Conservation (phyloP, 495 filamentous ascomycete genomes). For the Pyrenula massariospora region DNA sequence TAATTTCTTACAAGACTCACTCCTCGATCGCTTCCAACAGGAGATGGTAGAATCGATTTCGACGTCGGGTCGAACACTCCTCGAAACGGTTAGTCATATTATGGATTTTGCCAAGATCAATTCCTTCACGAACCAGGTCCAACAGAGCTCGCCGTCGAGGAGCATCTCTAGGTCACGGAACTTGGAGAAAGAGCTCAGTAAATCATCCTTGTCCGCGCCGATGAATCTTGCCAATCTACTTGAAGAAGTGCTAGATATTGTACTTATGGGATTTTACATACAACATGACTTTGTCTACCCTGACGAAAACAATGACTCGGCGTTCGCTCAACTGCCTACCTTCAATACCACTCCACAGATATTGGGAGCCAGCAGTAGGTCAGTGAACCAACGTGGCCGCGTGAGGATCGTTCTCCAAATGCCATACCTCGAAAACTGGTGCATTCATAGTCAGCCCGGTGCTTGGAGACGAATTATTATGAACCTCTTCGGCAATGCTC, state of each 20-base stretch:
- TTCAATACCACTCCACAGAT: constrained; percentile 1
- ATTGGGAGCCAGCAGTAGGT: constrained; percentile 4
- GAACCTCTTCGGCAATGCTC: constrained; percentile 62
- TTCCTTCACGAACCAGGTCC: constrained; percentile 9
- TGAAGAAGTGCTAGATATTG: constrained; percentile 49
- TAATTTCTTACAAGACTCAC: constrained; percentile 49
- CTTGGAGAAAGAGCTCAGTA: constrained; percentile 2
- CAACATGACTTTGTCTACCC: constrained; percentile 14
- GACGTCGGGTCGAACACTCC: constrained; percentile 50
- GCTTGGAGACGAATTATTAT: constrained; percentile 56
- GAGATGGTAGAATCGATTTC: constrained; percentile 54
- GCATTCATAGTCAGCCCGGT: constrained; percentile 45
- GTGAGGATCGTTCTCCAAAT: constrained; percentile 46
- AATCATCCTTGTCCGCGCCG: constrained; percentile 5
- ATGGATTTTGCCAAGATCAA: constrained; percentile 49
- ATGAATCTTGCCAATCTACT: constrained; percentile 32
- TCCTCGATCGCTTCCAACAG: constrained; percentile 36
- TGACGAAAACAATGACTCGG: background rate
- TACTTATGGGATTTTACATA: constrained; percentile 33
- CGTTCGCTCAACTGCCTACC: constrained; percentile 5
- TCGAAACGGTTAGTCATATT: constrained; percentile 61
- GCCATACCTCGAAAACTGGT: constrained; percentile 36
- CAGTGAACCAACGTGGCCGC: constrained; percentile 11
- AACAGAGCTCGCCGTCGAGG: constrained; percentile 1
- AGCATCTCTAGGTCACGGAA: constrained; percentile 5